Conservation (phyloP, 257 asterid genomes). For the Henckelia pumila region DNA sequence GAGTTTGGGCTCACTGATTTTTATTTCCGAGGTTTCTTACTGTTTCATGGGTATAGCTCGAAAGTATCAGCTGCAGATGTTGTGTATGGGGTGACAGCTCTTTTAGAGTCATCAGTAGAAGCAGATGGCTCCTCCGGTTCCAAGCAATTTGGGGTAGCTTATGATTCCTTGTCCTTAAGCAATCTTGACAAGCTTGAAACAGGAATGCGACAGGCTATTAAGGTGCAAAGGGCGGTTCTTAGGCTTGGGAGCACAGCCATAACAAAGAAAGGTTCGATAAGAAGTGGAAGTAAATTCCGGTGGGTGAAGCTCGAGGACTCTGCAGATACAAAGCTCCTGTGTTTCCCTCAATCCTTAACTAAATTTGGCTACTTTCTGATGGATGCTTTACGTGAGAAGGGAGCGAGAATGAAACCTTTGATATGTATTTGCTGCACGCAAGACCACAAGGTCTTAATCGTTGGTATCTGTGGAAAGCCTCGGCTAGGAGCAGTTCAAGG, state of each 20-base stretch:
- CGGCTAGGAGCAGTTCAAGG: constrained; percentile 94
- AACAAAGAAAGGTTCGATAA: constrained; percentile 86
- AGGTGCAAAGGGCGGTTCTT: constrained; percentile 88
- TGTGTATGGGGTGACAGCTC: constrained; percentile 88
- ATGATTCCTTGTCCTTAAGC: constrained; percentile 73
- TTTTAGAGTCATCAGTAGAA: constrained; percentile 74
- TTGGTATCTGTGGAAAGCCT: constrained; percentile 94
- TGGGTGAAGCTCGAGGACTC: constrained; percentile 97
- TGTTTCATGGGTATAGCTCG: constrained; percentile 80
- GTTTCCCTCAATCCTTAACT: constrained; percentile 92
- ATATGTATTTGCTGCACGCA: constrained; percentile 77
- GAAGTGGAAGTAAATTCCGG: constrained; percentile 94
- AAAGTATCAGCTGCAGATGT: constrained; percentile 96
- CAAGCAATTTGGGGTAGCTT: constrained; percentile 74
- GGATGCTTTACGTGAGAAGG: constrained; percentile 97
- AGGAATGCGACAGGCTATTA: constrained; percentile 94
- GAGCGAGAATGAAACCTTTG: constrained; percentile 96
- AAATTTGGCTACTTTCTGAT: constrained; percentile 81
- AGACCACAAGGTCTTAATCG: constrained; percentile 67
- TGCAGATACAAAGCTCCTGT: constrained; percentile 68
- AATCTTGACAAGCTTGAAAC: constrained; percentile 74
- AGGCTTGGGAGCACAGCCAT: constrained; percentile 97
- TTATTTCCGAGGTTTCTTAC: constrained; percentile 77
- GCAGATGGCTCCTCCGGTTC: constrained; percentile 82
- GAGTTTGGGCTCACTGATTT: constrained; percentile 92